A percentile compares a stretch with the other conserved stretches of the same genome.
Evolutionary conservation across 176 grass and related monocot genomes (phyloP).

Genomic region (Triticum urartu): DNA sequence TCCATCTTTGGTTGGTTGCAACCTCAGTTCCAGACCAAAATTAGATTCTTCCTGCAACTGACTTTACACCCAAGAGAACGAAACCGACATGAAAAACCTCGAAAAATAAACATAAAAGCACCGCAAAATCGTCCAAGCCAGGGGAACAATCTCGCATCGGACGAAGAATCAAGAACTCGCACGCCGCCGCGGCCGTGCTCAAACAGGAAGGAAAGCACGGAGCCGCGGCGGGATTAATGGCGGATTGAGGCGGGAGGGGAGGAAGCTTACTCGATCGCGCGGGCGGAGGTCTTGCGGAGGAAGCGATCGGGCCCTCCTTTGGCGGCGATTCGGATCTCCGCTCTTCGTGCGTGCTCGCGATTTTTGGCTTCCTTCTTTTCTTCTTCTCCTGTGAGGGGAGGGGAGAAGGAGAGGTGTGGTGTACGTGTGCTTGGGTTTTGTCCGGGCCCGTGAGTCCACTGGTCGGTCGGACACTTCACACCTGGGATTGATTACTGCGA

Average conservation of each 20-base stretch:
- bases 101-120: neutral
- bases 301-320: conserved; percentile 28
- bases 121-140: neutral
- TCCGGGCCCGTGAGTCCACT: conserved; percentile 33
- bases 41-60: neutral
- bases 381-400: neutral
- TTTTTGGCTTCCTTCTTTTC: neutral
- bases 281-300: conserved; percentile 3
- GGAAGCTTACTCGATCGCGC: conserved; percentile 22
- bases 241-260: conserved; percentile 16
- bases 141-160: neutral
- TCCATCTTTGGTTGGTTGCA: neutral
- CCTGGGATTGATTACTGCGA: neutral
- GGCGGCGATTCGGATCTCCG: conserved; percentile 50
- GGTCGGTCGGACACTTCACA: conserved; percentile 31
- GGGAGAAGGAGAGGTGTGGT: conserved; percentile 14
- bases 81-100: neutral
- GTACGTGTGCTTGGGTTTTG: conserved; percentile 24
- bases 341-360: conserved; percentile 32
- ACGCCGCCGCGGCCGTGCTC: neutral
- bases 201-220: neutral
- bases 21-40: neutral
- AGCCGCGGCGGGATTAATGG: neutral
- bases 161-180: conserved; percentile 22
- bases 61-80: neutral